These are phyloP conservation scores for Poa annua DNA, from an alignment of 176 grass and related monocot genomes.

Conservation along the genomic window DNA sequence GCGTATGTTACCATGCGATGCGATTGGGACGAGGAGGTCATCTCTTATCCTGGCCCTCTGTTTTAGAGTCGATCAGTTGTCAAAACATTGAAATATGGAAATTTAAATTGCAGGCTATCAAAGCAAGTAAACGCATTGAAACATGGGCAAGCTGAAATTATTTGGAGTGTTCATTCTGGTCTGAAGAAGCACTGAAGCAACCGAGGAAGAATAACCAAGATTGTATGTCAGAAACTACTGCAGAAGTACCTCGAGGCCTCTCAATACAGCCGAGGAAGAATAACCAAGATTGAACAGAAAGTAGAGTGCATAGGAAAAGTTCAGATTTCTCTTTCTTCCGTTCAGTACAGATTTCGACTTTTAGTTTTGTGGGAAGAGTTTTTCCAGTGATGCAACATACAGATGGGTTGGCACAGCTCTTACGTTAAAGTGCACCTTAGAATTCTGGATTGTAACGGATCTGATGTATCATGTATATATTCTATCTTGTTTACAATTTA, in stretches of 20 bases:
- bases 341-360: neutral
- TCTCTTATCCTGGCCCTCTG: neutral
- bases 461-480: too few species aligned
- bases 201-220: neutral
- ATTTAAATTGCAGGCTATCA: constrained; percentile 22
- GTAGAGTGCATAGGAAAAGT: neutral
- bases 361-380: too few species aligned
- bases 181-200: neutral
- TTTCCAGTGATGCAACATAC: too few species aligned
- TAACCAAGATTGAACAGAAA: too few species aligned
- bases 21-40: constrained; percentile 53
- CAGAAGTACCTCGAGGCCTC: neutral
- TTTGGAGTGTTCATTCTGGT: neutral
- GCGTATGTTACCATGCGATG: constrained; percentile 21
- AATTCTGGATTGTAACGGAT: too few species aligned
- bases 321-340: neutral
- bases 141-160: too few species aligned
- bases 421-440: too few species aligned
- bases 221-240: too few species aligned
- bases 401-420: too few species aligned
- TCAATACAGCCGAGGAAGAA: too few species aligned
- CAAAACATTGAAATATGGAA: neutral
- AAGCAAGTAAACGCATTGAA: constrained; percentile 26
- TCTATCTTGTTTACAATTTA: too few species aligned
- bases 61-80: neutral